Conservation (phyloP, 2,329 filamentous ascomycete species). For the Exophiala bonariae region DNA sequence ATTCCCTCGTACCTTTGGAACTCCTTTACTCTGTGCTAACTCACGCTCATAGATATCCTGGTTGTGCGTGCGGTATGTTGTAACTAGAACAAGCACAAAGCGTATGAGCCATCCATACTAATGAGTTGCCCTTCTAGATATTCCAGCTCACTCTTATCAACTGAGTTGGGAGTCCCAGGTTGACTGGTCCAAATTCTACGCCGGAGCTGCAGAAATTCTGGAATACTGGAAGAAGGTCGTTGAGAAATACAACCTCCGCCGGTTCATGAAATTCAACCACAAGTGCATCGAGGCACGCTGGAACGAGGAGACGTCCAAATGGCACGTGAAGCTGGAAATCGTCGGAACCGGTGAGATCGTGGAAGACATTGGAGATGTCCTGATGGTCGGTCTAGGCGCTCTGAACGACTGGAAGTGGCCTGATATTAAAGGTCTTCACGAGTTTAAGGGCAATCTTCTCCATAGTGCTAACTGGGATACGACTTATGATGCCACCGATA, state of each 20-base stretch:
- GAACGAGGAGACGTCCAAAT: slow-evolving; percentile 26
- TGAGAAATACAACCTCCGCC: slow-evolving; percentile 27
- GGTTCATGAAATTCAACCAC: slow-evolving; percentile 31
- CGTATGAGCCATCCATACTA: not conserved
- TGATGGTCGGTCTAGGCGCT: slow-evolving; percentile 60
- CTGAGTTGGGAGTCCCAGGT: slow-evolving; percentile 19
- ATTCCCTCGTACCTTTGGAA: no score
- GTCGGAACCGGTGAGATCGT: slow-evolving; percentile 20
- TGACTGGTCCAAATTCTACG: slow-evolving; percentile 28
- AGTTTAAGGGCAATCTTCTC: slow-evolving; percentile 32
- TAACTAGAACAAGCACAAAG: not conserved
- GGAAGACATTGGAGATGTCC: slow-evolving; percentile 48
- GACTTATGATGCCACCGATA: slow-evolving; percentile 22
- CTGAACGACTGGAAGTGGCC: slow-evolving; percentile 54
- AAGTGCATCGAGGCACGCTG: slow-evolving; percentile 28
- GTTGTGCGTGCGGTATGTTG: slow-evolving; percentile 21
- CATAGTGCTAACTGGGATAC: slow-evolving; percentile 35
- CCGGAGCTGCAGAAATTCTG: slow-evolving; percentile 26
- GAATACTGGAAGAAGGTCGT: slow-evolving; percentile 24
- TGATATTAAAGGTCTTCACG: slow-evolving; percentile 30
- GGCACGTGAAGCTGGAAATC: slow-evolving; percentile 24
- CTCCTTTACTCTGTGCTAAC: not conserved
- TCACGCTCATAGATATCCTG: slow-evolving; percentile 14
- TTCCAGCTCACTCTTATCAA: slow-evolving; percentile 25
- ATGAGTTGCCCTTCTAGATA: slow-evolving; percentile 9